Evolutionary conservation across 805 yeast genomes (phyloP), one percentile per base, ranked within the genome.

Genomic region (Myxozyma neglecta): DNA sequence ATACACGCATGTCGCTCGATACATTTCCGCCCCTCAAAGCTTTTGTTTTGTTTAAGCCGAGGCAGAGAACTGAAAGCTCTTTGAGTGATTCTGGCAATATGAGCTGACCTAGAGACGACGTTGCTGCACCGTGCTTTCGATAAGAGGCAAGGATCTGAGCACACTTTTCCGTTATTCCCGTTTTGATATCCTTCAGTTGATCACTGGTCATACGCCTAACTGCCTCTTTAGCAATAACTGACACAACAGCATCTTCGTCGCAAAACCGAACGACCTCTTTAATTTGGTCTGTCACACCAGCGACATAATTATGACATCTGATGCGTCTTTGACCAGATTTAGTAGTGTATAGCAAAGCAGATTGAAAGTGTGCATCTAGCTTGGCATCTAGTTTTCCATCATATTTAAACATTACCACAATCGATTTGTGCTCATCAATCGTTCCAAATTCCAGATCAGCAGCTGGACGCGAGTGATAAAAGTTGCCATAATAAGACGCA

Each of bases 281-380:
- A 46, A 88, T 76, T 57, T 89, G 81, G 63, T 86, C 88, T 1
- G 94, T 84, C 14, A 90, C 92, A 0, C 96, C 89, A 51, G 89
- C 83, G n/a, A 88, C 87, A 59, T 85, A 77, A 71, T 94, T 94
- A 53, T 89, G 82, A n/a, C 91, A 91, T 64, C 99, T 81, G 14
- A 94, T 93, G 69, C 89, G 87, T 67, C 97, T 79, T 8, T 80
- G 75, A 24, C 99, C 99, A 52, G 80, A 80, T 1, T 80, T 71
- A 51, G 90, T 88, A 0, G 97, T 92, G 72, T 91, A 93, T 58
- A 94, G 77, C 34, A 94, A 68, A 0, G 98, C 97, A 1, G 89
- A 88, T 75, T 94, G 99, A 78, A 93, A 90, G 73, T 90, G 94
- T 24, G 90, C 88, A 73, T 91, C 97, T 43, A 81, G 79, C 63